Evolutionary conservation across 148 eudicot species (phyloP), one percentile per base, ranked within the genome.

Genomic region (Nepenthes mirabilis): DNA sequence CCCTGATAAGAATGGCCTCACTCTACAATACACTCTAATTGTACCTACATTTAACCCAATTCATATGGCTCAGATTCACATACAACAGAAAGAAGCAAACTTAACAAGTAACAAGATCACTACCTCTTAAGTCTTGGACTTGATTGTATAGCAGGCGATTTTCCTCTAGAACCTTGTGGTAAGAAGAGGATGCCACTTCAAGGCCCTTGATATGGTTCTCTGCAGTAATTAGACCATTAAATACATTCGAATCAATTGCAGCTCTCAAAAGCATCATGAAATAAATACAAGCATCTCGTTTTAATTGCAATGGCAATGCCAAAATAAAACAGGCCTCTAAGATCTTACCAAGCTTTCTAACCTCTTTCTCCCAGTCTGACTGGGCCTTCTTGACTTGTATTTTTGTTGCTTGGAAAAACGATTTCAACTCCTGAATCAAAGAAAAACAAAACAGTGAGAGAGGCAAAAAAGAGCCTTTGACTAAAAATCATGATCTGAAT

Each of bases 51-150:
- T 36, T 47, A 58, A 23, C 9, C 58, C 58, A 3, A 36, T 50
- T 9, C 37, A 40, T 43, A 62, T 49, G 14, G 34, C 45, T 34
- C 37, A 33, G 36, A 10, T 54, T 23, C 54, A 52, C 3, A 40
- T 33, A 34, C 14, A 9, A 37, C 2, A 52, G 10, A 14, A n/a
- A 36, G 5, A 47, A 48, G 6, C 11, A 36, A 48, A 37, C 8
- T 9, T 3, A 53, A 36, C 3, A 37, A 14, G 34, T 7, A 35
- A 52, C 12, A 9, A 36, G 43, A 40, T 47, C 35, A 55, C 57
- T 50, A 93, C 99, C 99, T 93, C 86, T 93, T 58, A 93, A 77
- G 73, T 93, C 99, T 77, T 86, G 99, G 43, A 93, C 91, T 73
- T 82, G 89, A 78, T 93, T 93, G 65, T 86, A 89, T 14, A 93